Base-by-base conservation (phyloP, 805 yeast species). In the Danielia oregonensis region DNA sequence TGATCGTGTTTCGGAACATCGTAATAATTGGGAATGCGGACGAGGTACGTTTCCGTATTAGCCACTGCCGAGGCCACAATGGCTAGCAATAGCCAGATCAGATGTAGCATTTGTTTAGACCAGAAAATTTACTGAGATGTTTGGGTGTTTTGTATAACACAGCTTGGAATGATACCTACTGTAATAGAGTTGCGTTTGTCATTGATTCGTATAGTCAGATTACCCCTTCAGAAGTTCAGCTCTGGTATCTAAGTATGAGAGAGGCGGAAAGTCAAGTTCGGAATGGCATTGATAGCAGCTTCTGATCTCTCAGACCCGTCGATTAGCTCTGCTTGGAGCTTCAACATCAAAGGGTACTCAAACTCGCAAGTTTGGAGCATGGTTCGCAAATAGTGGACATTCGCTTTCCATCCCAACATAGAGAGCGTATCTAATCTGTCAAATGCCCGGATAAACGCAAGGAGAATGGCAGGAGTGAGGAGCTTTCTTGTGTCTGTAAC, bases 11-110 rank as follows among this genome's bases (percentile, higher is more conserved):
- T 17, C 4, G 65, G 63, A 9, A 64, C 52, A 26, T 61, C 51
- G 43, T 54, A 67, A 44, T 64, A 58, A 22, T 59, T 51, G 0
- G 72, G 72, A 0, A 65, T 42, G 23, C 37, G 33, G 19, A 64
- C 29, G 12, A 61, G 32, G 17, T 51, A 45, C 2, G 68, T 54
- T 39, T 67, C 73, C 1, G 73, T 67, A 33, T 67, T 67, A 19
- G 66, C 70, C 24, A 35, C 21, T 5, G 37, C 43, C 10, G 16
- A 11, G 15, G 24, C 9, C 22, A 9, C 22, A 19, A 19, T 19
- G 6, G 22, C 6, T 7, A 19, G 22, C 9, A 7, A 19, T 19
- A 19, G 22, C 6, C 6, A 19, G 22, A 19, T n/a, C n/a, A n/a
- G n/a, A n/a, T n/a, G n/a, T n/a, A n/a, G n/a, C n/a, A n/a, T n/a